Percentiles rank a stretch among this genome's conserved stretches.
phyloP scores from a whole-genome alignment of 768 basidiomycete genomes.

The Omphalotus guepiniiformis region DNA sequence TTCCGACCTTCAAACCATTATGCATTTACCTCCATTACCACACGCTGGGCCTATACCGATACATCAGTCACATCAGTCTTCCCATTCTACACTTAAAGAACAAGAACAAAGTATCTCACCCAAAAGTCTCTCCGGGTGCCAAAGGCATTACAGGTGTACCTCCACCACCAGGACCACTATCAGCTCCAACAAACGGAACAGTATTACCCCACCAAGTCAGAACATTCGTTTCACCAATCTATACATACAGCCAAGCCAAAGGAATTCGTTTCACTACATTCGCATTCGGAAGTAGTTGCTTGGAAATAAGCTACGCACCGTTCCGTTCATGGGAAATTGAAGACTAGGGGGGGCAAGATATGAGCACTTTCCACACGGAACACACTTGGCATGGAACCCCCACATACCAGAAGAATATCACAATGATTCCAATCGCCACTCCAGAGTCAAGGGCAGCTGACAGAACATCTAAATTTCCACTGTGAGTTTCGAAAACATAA shows the following conservation, averaged over 20 bases:
- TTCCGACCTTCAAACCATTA: too few species aligned
- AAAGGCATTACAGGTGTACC: constrained; percentile 7
- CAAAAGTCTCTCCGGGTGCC: neutral
- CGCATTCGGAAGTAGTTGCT: too few species aligned
- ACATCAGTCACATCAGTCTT: too few species aligned
- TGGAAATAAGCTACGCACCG: neutral
- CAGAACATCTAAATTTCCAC: constrained; percentile 43
- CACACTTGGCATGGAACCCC: too few species aligned
- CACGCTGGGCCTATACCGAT: too few species aligned
- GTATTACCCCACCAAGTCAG: constrained; percentile 9
- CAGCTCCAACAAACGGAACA: too few species aligned
- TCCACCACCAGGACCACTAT: neutral
- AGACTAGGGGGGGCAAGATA: neutral
- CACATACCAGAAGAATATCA: constrained; percentile 47
- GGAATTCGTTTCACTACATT: neutral
- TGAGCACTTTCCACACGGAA: too few species aligned
- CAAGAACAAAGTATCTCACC: neutral
- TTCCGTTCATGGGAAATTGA: constrained; percentile 8
- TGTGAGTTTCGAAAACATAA: neutral
- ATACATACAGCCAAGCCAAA: neutral
- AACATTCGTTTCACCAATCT: constrained; percentile 10
- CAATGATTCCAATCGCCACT: constrained; percentile 50
- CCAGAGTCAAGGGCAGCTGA: constrained; percentile 72
- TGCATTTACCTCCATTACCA: too few species aligned
- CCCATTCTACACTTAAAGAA: too few species aligned